phyloP scores from a whole-genome alignment of 169 alveolate species.

The Plasmodium inui region DNA sequence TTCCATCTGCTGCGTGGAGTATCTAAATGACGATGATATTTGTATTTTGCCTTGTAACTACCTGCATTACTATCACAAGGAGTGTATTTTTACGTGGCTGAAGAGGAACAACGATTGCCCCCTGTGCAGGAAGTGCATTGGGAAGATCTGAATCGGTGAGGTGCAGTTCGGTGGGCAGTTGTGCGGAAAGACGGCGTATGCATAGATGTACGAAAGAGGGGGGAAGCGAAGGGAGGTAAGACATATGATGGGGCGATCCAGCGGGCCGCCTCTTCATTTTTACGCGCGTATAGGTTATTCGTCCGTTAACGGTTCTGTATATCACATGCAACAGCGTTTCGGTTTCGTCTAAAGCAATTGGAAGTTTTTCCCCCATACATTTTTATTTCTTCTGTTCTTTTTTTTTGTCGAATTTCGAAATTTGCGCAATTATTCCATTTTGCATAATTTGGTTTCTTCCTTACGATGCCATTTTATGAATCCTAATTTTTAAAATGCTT shows the following conservation, averaged over 20 bases:
- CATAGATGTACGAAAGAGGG: background rate
- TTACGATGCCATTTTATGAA: background rate
- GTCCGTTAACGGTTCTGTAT: background rate
- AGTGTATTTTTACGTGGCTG: conserved; percentile 85
- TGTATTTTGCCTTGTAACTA: conserved; percentile 85
- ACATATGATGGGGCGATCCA: background rate
- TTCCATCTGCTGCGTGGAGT: conserved; percentile 54
- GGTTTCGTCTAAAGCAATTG: background rate
- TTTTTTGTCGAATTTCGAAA: conserved; percentile 10
- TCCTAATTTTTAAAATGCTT: conserved; percentile 4
- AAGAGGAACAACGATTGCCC: conserved; percentile 84
- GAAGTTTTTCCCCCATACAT: background rate
- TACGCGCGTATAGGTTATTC: background rate
- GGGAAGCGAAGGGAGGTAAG: background rate
- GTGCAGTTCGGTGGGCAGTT: background rate
- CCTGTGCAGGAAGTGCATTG: conserved; percentile 80
- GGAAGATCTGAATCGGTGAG: conserved; percentile 16
- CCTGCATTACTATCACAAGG: conserved; percentile 83
- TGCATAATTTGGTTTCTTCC: background rate
- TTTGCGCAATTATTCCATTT: background rate
- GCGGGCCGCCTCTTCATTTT: background rate
- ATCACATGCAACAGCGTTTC: background rate
- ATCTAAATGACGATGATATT: conserved; percentile 76
- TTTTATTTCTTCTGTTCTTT: conserved; percentile 2
- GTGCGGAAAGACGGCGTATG: background rate